Evolutionary conservation across 2,329 filamentous ascomycete genomes (phyloP), one percentile per base, ranked within the genome.

Genomic region (Hypoxylon sp.): DNA sequence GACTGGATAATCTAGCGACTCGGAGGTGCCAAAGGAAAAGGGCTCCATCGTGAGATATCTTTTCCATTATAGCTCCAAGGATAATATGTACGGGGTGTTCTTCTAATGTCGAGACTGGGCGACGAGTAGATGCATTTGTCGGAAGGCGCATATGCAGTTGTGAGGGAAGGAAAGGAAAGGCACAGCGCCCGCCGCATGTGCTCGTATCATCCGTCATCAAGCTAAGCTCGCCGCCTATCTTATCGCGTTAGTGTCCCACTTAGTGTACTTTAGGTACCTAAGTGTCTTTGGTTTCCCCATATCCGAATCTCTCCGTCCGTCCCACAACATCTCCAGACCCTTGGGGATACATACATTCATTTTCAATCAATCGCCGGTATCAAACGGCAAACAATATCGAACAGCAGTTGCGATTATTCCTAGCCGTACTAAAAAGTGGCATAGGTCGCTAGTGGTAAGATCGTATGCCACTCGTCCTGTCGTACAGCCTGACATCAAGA

Each of bases 21-120:
- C 91, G 64, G 96, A 97, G 75, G 90, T 93, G 71, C 93, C 94
- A 82, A 98, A 98, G 28, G 94, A 97, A 80, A 97, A 97, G 54
- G 94, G 91, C 80, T 99, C 96, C 93, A 97, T 97, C 44, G 46
- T 70, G 44, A 63, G 30, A 36, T 32, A 18, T 28, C 11, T 36
- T 11, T 56, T 53, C 53, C 59, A 69, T 70, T 42, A 44, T 64
- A 70, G 49, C 32, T 54, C 26, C 5, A 26, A n/a, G 8, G 18
- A 33, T 38, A 48, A 30, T 51, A 14, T 28, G 22, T 48, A 38
- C 14, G 20, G 33, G 9, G 45, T 20, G 28, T 26, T 44, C 20
- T 62, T 45, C 50, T 28, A 12, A 24, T 4, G 36, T 52, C 36
- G 42, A 36, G 40, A 11, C n/a, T 45, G 11, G 42, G 16, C 18